Conservation (phyloP, 1,139 yeast species). For the Pichia kudriavzevii region DNA sequence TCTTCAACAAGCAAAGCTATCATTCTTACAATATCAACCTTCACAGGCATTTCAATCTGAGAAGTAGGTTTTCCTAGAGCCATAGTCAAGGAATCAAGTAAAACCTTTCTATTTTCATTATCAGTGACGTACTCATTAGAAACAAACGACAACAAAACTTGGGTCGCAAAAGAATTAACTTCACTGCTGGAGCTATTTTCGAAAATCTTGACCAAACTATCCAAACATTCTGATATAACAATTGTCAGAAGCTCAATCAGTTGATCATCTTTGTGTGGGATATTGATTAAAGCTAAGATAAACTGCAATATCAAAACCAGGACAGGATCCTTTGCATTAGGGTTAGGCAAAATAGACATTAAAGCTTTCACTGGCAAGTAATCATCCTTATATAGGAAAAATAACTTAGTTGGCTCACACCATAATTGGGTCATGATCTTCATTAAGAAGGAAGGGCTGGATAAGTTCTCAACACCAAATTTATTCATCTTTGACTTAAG, state of each 20-base stretch:
- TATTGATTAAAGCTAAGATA: constrained; percentile 32
- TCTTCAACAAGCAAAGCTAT: constrained; percentile 32
- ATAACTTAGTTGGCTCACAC: constrained; percentile 38
- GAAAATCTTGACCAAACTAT: constrained; percentile 44
- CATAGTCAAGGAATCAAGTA: constrained; percentile 51
- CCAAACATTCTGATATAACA: constrained; percentile 49
- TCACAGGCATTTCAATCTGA: constrained; percentile 48
- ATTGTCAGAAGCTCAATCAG: constrained; percentile 44
- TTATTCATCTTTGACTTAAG: constrained; percentile 58
- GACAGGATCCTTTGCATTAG: constrained; percentile 63
- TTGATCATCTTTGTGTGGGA: constrained; percentile 35
- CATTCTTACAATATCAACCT: constrained; percentile 52
- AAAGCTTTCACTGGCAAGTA: constrained; percentile 49
- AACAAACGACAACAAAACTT: constrained; percentile 47
- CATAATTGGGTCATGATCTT: constrained; percentile 63
- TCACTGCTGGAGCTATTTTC: constrained; percentile 38
- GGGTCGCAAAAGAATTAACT: constrained; percentile 46
- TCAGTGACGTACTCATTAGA: constrained; percentile 55
- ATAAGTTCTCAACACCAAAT: constrained; percentile 72
- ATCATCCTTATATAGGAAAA: constrained; percentile 51
- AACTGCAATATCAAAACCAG: constrained; percentile 50
- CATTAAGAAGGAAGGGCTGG: constrained; percentile 75
- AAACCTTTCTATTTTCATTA: constrained; percentile 44
- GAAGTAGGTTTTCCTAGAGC: constrained; percentile 57
- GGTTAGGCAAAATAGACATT: constrained; percentile 45